Base-by-base conservation (phyloP, 2,329 filamentous ascomycete species). In the Pseudogymnoascus sp. region DNA sequence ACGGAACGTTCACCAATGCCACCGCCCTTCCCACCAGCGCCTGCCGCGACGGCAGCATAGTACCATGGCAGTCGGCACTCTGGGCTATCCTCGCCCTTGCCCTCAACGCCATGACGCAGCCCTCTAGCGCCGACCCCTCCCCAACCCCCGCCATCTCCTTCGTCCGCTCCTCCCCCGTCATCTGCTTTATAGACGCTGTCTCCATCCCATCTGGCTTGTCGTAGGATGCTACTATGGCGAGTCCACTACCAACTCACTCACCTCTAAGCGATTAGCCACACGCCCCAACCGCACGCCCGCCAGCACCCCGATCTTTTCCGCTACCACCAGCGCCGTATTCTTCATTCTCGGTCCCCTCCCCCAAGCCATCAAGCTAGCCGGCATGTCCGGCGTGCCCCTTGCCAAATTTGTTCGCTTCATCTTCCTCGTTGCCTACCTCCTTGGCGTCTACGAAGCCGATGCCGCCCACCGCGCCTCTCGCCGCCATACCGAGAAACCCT, bases 71-170 rank as follows among this genome's bases (percentile, higher is more conserved):
- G 51, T 65, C 64, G 2, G 60, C 65, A 19, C 67, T 68, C 39
- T 71, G 67, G 68, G 37, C 63, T 2, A 54, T 71, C 0, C 11
- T 68, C 1, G 62, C 63, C 14, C 61, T 70, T 3, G 67, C 65
- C 8, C 60, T 69, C 8, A 69, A 68, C 41, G 63, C 67, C 28
- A 71, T 71, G 66, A 63, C 67, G 13, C 66, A 69, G 43, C 65
- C 68, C 1, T 64, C 65, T 4, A 64, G 41, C 51, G 43, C 68
- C 1, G 61, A 45, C 28, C 63, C 65, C 3, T 16, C 65, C 8
- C 36, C 67, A 21, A 61, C 60, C 13, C 37, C 62, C 23, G 67
- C 67, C 43, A 51, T 65, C 6, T 62, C 64, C 16, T 64, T 67
- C 25, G 51, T 69, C 6, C 62, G 63, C 36, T 66, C 64, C 28